phyloP scores from a whole-genome alignment of 116 monocot species.

The Papilionanthe hybrid region DNA sequence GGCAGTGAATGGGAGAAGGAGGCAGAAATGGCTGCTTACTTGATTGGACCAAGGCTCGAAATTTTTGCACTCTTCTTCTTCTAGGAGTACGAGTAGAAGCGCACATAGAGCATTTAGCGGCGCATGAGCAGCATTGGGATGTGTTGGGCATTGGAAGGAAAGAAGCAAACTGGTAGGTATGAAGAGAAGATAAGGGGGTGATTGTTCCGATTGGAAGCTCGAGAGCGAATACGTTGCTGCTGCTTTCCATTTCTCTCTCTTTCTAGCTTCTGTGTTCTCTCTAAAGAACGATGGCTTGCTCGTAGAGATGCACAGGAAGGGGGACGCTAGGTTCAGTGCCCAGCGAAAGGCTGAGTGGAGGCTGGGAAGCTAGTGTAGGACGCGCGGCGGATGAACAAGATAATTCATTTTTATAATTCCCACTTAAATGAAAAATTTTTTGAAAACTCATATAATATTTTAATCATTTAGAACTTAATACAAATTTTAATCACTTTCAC shows the following conservation, averaged over 20 bases:
- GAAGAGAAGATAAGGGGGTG: constrained; percentile 2
- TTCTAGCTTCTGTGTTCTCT: not conserved
- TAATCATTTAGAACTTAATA: no score
- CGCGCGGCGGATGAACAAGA: no score
- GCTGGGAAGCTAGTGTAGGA: no score
- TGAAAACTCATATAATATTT: no score
- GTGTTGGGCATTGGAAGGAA: not conserved
- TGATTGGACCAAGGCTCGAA: not conserved
- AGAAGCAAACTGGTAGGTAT: not conserved
- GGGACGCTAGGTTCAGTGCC: no score
- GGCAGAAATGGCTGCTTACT: constrained; percentile 8
- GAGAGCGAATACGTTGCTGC: not conserved
- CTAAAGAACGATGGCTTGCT: not conserved
- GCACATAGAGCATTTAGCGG: not conserved
- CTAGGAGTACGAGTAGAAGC: not conserved
- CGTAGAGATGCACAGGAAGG: no score
- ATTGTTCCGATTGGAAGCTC: not conserved
- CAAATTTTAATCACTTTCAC: no score
- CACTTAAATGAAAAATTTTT: no score
- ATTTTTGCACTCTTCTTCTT: constrained; percentile 8
- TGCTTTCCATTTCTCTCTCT: constrained; percentile 1
- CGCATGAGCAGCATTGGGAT: no score
- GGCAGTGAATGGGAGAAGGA: not conserved
- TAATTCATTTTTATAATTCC: no score
- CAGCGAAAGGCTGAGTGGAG: no score